Conservation (phyloP, 495 filamentous ascomycete genomes). For the Annulohypoxylon bovei region DNA sequence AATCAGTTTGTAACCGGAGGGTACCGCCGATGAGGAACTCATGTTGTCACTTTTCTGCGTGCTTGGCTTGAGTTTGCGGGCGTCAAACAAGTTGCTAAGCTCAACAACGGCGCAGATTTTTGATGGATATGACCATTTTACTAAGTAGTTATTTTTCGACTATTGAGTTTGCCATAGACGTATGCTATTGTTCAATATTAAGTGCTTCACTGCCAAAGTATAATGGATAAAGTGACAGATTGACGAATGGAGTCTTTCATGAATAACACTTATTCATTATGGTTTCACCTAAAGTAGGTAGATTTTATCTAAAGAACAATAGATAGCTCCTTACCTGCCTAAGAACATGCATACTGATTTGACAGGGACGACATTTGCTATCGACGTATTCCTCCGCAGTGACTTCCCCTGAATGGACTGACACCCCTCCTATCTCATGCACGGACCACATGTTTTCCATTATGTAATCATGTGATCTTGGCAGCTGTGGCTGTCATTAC, state of each 20-base stretch:
- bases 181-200: background rate
- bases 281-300: background rate
- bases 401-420: background rate
- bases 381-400: background rate
- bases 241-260: background rate
- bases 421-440: background rate
- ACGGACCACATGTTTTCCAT: conserved; percentile 12
- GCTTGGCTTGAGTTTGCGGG: background rate
- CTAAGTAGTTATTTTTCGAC: background rate
- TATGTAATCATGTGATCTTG: conserved; percentile 31
- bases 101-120: background rate
- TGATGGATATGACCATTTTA: background rate
- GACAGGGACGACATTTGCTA: background rate
- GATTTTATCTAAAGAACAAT: background rate
- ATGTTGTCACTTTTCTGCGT: background rate
- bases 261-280: background rate
- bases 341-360: no score
- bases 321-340: background rate
- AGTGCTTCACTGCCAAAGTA: background rate
- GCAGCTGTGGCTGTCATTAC: conserved; percentile 31
- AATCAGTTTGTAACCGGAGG: background rate
- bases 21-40: background rate
- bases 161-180: background rate
- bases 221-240: background rate
- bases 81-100: background rate